Evolutionary conservation across 371 early-diverging fungal genomes (phyloP), one percentile per base, ranked within the genome.

Genomic region (Rhizomucor pusillus): DNA sequence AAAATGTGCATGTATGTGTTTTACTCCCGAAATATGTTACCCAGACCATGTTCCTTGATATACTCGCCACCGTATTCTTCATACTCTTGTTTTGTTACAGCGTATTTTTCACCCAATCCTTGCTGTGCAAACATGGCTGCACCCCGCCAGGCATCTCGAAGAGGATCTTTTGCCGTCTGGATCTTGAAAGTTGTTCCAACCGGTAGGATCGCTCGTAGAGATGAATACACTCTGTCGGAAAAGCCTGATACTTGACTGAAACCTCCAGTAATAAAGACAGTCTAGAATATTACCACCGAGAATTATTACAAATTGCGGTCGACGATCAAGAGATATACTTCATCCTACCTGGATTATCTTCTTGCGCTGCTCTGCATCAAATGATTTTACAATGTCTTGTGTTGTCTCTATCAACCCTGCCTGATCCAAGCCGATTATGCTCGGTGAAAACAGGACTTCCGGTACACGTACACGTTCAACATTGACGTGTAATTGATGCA

Each of bases 361-460:
- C 14, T 69, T 61, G 48, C 74, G 71, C 44, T 72, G 69, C 48
- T 56, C 64, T 9, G 60, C 50, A 52, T 80, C 77, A 61, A 90
- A 79, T 0, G 83, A 77, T 35, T 72, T 79, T 6, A 92, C 64
- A 4, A 92, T 72, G 54, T 87, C 85, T 19, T 82, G 73, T 25
- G 92, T 56, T 2, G 84, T 85, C 65, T 95, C 94, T 0, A 87
- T 67, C 16, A 94, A 58, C 1, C 94, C 94, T 0, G 93, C 89
- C 65, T 94, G 92, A 62, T 94, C 94, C 10, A 93, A 67, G 6
- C 95, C 95, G 45, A 89, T 70, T 33, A 94, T 86, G 12, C 78
- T 77, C 3, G 95, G 95, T 36, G 93, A 91, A 65, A 95, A 95
- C 3, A 94, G 60, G 0, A 84, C 88, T 72, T 95, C 95, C 2